A percentile compares a stretch with the other conserved stretches of the same genome.
Conservation (phyloP, 139 green algal species). For the Chlorella vulgaris region DNA sequence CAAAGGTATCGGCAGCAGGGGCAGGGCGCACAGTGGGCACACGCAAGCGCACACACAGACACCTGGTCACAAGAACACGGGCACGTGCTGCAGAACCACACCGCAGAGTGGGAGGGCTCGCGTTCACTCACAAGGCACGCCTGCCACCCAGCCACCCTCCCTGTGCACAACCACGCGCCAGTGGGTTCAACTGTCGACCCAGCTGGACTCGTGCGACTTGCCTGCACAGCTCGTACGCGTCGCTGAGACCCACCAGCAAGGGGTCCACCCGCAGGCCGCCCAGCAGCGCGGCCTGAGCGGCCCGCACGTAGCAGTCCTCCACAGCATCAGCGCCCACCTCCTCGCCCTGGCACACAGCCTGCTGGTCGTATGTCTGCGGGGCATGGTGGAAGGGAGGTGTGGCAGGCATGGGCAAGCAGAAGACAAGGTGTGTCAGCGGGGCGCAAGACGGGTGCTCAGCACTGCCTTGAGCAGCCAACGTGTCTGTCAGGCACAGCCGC, state of each 20-base stretch:
- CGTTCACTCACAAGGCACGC: too few species aligned
- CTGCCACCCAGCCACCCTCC: too few species aligned
- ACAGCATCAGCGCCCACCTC: neutral
- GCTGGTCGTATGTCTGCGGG: slow-evolving; percentile 12
- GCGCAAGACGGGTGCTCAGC: too few species aligned
- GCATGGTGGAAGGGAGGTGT: too few species aligned
- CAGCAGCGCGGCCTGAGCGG: slow-evolving; percentile 15
- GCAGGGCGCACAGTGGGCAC: neutral
- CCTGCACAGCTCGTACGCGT: slow-evolving; percentile 49
- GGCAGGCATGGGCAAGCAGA: neutral
- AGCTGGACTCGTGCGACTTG: neutral
- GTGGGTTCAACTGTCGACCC: too few species aligned
- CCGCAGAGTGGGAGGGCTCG: too few species aligned
- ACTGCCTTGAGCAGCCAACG: too few species aligned
- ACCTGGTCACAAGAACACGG: neutral
- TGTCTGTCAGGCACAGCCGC: too few species aligned
- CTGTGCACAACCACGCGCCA: too few species aligned
- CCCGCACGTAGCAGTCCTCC: slow-evolving; percentile 16
- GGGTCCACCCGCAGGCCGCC: slow-evolving; percentile 34
- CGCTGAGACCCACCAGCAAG: slow-evolving; percentile 47
- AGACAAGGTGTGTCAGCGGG: too few species aligned
- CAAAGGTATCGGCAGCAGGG: too few species aligned
- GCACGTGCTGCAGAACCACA: too few species aligned
- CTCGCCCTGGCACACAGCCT: neutral
- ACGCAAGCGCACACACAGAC: neutral